These are phyloP conservation scores for Penicillium occitanis DNA, from an alignment of 2,329 filamentous ascomycete genomes.

Conservation along the genomic window DNA sequence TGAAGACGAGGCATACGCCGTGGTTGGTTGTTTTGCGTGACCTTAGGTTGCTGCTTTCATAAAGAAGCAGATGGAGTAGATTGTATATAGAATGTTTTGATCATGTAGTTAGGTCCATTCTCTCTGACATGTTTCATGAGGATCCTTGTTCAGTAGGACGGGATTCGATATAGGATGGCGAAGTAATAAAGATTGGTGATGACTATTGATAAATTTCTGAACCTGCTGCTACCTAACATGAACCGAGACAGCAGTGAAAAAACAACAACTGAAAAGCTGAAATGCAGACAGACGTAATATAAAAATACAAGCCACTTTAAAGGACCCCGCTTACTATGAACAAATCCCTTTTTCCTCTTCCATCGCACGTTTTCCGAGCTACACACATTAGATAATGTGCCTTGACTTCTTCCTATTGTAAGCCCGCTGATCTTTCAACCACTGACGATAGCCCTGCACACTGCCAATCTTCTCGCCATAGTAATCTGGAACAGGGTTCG, in stretches of 20 bases:
- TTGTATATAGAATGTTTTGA: not conserved
- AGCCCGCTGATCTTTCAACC: conserved; percentile 95
- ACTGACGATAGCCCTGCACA: conserved; percentile 85
- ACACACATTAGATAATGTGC: conserved; percentile 34
- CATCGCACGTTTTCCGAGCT: not conserved
- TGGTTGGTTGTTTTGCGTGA: conserved; percentile 30
- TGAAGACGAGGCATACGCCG: conserved; percentile 32
- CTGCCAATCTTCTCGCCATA: conserved; percentile 98
- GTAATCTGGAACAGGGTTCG: conserved; percentile 94
- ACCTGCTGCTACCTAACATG: not conserved
- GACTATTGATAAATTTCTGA: not conserved
- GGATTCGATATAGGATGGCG: not conserved
- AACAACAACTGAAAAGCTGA: not conserved
- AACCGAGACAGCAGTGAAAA: too few relatives aligned
- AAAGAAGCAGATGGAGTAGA: not conserved
- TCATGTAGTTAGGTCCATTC: not conserved
- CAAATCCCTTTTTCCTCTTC: not conserved
- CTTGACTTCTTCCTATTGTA: conserved; percentile 83
- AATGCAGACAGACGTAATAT: conserved; percentile 7
- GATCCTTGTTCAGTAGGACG: not conserved
- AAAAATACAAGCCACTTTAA: conserved; percentile 6
- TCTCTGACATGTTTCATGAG: too few relatives aligned
- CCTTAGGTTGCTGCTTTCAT: not conserved
- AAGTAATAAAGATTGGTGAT: not conserved
- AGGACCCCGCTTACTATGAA: conserved; percentile 5